Evolutionary conservation across 2,329 filamentous ascomycete genomes (phyloP).

Genomic region (Cytospora piceae): DNA sequence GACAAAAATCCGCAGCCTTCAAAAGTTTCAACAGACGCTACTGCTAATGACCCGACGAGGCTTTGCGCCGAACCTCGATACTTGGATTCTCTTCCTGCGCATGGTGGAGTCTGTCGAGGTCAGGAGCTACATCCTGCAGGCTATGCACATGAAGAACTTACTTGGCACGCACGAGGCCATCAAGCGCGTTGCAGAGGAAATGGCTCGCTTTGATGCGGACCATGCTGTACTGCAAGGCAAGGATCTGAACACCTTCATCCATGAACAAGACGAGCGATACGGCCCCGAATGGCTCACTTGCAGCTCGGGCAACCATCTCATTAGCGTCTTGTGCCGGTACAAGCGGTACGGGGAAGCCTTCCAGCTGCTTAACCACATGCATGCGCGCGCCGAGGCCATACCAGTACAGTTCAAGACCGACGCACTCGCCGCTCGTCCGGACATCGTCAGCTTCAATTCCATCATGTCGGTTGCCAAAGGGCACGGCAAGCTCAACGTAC

Average conservation of each 20-base stretch:
- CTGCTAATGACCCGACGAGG: conserved; percentile 46
- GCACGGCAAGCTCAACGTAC: conserved; percentile 32
- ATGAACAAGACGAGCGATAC: conserved; percentile 48
- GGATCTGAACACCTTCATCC: conserved; percentile 44
- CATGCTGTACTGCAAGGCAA: conserved; percentile 44
- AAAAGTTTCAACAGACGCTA: conserved; percentile 47
- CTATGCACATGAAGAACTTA: conserved; percentile 51
- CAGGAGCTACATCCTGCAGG: conserved; percentile 49
- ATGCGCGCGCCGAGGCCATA: conserved; percentile 28
- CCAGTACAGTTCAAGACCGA: neutral
- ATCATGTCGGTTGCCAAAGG: conserved; percentile 37
- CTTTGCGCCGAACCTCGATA: conserved; percentile 47
- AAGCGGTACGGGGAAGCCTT: conserved; percentile 38
- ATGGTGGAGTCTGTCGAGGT: conserved; percentile 63
- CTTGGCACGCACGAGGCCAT: conserved; percentile 44
- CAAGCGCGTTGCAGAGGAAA: conserved; percentile 45
- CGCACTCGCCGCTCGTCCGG: conserved; percentile 32
- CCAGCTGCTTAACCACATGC: conserved; percentile 41
- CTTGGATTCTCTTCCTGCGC: conserved; percentile 54
- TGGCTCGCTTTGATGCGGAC: conserved; percentile 50
- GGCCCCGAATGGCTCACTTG: conserved; percentile 50
- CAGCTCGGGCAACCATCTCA: conserved; percentile 42
- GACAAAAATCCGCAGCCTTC: conserved; percentile 45
- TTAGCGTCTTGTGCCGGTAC: conserved; percentile 49
- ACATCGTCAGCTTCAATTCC: conserved; percentile 43